phyloP scores from a whole-genome alignment of 495 filamentous ascomycete genomes.

The Podospora pseudoanserina region DNA sequence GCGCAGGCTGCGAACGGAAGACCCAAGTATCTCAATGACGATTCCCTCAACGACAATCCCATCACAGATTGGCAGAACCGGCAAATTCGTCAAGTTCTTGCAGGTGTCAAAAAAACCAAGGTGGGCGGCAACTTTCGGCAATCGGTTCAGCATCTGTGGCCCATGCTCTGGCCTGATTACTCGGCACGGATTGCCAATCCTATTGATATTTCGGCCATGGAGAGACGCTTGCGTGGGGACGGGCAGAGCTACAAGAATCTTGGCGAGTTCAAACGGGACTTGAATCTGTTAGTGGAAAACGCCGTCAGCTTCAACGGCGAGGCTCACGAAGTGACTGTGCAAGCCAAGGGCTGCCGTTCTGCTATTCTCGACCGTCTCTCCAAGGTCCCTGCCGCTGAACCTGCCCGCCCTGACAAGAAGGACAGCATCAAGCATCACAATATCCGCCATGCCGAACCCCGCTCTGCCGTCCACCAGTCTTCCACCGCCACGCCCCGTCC shows the following conservation, averaged over 20 bases:
- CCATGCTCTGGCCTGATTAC: slow-evolving; percentile 59
- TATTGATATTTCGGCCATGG: slow-evolving; percentile 80
- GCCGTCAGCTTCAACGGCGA: slow-evolving; percentile 76
- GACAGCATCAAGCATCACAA: slow-evolving; percentile 45
- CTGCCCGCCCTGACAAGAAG: slow-evolving; percentile 53
- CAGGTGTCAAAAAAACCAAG: slow-evolving; percentile 76
- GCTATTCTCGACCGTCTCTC: slow-evolving; percentile 59
- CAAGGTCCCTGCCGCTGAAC: slow-evolving; percentile 46
- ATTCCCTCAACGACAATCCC: slow-evolving; percentile 27
- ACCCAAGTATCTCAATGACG: slow-evolving; percentile 25
- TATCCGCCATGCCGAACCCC: slow-evolving; percentile 44
- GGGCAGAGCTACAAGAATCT: slow-evolving; percentile 62
- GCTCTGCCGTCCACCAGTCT: slow-evolving; percentile 40
- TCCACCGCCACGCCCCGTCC: slow-evolving; percentile 41
- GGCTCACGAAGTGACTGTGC: slow-evolving; percentile 62
- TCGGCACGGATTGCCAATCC: slow-evolving; percentile 65
- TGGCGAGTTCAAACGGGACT: slow-evolving; percentile 64
- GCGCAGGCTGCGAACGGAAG: slow-evolving; percentile 14
- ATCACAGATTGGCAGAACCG: slow-evolving; percentile 48
- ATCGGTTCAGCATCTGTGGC: slow-evolving; percentile 61
- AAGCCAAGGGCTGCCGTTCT: slow-evolving; percentile 59
- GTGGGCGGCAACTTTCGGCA: slow-evolving; percentile 66
- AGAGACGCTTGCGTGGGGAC: slow-evolving; percentile 65
- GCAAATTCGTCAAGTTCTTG: slow-evolving; percentile 51
- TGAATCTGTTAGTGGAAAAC: slow-evolving; percentile 73